Evolutionary conservation across 1,284 basidiomycete genomes (phyloP).

Genomic region (Fomitopsis pinicola): DNA sequence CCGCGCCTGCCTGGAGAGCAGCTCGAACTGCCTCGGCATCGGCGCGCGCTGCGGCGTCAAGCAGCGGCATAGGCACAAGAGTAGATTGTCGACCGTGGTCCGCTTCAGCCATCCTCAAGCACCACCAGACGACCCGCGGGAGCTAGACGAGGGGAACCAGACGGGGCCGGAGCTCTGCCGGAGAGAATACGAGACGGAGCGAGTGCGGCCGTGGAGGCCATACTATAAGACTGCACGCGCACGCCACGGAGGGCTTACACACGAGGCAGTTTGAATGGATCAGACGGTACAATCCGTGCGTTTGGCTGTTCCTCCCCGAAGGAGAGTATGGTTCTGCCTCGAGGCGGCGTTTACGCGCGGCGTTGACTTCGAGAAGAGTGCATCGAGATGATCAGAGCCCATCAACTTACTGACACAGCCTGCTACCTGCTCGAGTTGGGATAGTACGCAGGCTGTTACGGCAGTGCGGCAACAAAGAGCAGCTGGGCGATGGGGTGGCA

Average conservation of each 20-base stretch:
- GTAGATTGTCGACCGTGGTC: constrained; percentile 10
- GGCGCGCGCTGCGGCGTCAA: constrained; percentile 54
- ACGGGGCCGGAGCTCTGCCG: constrained; percentile 1
- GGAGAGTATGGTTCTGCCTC: constrained; percentile 14
- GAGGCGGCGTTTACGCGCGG: constrained; percentile 18
- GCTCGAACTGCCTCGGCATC: constrained; percentile 47
- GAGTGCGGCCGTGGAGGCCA: constrained; percentile 1
- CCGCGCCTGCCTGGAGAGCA: constrained; percentile 55
- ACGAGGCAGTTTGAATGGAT: constrained; percentile 9
- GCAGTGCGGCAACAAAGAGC: background rate
- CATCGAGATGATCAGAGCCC: constrained; percentile 4
- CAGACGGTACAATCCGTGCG: constrained; percentile 3
- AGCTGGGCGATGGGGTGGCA: background rate
- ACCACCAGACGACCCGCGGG: background rate
- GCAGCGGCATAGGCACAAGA: constrained; percentile 28
- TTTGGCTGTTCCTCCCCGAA: constrained; percentile 10
- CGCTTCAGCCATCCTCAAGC: constrained; percentile 13
- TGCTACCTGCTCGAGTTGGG: constrained; percentile 9
- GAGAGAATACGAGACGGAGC: background rate
- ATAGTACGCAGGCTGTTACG: constrained; percentile 13
- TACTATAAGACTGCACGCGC: constrained; percentile 3
- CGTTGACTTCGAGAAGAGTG: constrained; percentile 6
- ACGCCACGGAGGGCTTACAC: constrained; percentile 4
- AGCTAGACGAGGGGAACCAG: constrained; percentile 1
- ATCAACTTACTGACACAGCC: constrained; percentile 12